These are phyloP conservation scores for Agarophyton chilense DNA, from an alignment of 23 red algal species.

Conservation along the genomic window DNA sequence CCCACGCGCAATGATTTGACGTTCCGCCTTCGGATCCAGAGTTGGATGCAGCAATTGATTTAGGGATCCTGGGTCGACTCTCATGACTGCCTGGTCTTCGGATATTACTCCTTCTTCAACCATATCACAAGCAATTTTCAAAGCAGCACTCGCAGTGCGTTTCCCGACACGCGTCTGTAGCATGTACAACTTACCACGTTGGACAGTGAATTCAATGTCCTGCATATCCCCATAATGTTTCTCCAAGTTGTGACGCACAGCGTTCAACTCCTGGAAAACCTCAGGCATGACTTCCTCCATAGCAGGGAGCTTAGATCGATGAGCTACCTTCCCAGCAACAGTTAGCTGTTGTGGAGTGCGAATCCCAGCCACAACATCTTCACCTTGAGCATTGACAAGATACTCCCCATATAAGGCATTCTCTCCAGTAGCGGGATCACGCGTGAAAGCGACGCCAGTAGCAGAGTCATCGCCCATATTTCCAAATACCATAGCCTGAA, in stretches of 20 bases:
- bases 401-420: conserved; percentile 65
- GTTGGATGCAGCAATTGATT: conserved; percentile 42
- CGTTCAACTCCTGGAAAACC: conserved; percentile 47
- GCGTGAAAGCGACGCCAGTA: conserved; percentile 66
- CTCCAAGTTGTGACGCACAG: conserved; percentile 52
- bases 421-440: conserved; percentile 58
- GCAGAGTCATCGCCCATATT: conserved; percentile 56
- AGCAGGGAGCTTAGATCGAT: conserved; percentile 42
- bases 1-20: conserved; percentile 24
- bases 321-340: conserved; percentile 36
- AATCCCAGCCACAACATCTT: conserved; percentile 76
- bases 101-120: conserved; percentile 60
- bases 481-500: conserved; percentile 77
- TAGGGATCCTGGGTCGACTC: conserved; percentile 50
- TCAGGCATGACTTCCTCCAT: conserved; percentile 62
- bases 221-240: conserved; percentile 58
- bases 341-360: conserved; percentile 57
- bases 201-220: conserved; percentile 71
- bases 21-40: conserved; percentile 35
- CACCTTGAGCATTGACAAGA: conserved; percentile 72
- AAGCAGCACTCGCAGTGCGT: conserved; percentile 57
- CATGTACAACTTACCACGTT: conserved; percentile 56
- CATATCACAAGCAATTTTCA: conserved; percentile 71
- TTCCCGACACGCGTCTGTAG: conserved; percentile 60
- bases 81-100: conserved; percentile 59